Evolutionary conservation across 2,329 filamentous ascomycete species (phyloP).

Genomic region (Bipolaris cookei): DNA sequence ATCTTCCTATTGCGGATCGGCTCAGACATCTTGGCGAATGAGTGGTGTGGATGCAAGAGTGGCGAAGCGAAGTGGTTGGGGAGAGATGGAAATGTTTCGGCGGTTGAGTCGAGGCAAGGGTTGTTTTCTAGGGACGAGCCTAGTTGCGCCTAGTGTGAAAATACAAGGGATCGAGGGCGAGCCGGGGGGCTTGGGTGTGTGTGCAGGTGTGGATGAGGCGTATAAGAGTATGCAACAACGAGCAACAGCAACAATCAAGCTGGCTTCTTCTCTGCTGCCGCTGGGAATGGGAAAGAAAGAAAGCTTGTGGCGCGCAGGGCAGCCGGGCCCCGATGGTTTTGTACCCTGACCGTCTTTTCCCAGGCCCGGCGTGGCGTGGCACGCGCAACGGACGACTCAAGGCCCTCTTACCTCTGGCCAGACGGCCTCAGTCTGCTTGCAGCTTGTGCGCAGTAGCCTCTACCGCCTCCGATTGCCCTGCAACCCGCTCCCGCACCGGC

Average conservation of each 20-base stretch:
- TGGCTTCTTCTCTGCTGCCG: background rate
- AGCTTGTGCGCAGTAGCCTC: constrained; percentile 11
- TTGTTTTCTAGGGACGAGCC: constrained; percentile 35
- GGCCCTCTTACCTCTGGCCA: background rate
- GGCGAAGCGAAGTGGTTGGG: constrained; percentile 41
- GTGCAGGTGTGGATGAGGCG: background rate
- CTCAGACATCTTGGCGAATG: constrained; percentile 64
- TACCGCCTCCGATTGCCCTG: background rate
- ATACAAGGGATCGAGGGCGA: constrained; percentile 13
- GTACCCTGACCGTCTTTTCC: constrained; percentile 19
- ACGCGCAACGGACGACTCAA: constrained; percentile 10
- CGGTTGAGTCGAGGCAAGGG: constrained; percentile 39
- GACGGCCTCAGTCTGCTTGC: constrained; percentile 4
- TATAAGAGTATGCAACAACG: background rate
- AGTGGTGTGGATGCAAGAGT: constrained; percentile 34
- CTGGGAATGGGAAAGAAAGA: background rate
- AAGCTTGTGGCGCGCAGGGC: background rate
- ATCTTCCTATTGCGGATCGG: constrained; percentile 71
- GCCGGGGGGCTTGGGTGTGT: background rate
- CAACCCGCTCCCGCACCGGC: constrained; percentile 2
- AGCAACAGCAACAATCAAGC: background rate
- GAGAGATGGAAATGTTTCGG: constrained; percentile 45
- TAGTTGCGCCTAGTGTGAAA: constrained; percentile 26
- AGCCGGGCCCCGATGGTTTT: constrained; percentile 9
- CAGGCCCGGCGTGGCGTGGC: constrained; percentile 21